These are phyloP conservation scores for Pyricularia sp. DNA, from an alignment of 2,329 filamentous ascomycete species.

Conservation along the genomic window DNA sequence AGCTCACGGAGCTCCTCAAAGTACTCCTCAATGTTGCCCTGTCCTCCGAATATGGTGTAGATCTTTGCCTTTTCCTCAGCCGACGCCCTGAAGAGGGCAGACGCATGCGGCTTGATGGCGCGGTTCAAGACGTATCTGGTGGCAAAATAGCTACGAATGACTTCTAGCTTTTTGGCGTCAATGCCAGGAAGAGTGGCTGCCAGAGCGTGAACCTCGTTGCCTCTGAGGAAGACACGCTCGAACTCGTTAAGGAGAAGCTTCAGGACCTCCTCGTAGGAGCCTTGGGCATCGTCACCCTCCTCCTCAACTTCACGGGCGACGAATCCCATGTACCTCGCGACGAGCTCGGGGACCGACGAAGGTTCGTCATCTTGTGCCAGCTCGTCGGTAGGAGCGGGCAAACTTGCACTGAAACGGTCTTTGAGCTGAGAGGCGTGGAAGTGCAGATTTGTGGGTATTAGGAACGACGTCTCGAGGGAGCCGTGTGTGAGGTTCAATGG, in stretches of 20 bases:
- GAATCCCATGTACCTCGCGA: constrained; percentile 86
- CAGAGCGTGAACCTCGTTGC: constrained; percentile 91
- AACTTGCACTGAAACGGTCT: constrained; percentile 72
- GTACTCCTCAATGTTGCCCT: constrained; percentile 99
- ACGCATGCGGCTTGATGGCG: constrained; percentile 83
- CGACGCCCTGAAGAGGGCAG: constrained; percentile 79
- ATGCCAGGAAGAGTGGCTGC: constrained; percentile 81
- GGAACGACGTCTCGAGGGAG: constrained; percentile 89
- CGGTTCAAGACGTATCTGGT: constrained; percentile 74
- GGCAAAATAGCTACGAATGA: constrained; percentile 83
- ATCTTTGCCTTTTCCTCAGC: constrained; percentile 72
- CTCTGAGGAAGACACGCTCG: constrained; percentile 83
- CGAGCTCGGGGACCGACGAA: constrained; percentile 85
- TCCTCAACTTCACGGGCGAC: constrained; percentile 81
- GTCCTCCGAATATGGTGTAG: constrained; percentile 91
- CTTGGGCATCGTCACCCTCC: constrained; percentile 77
- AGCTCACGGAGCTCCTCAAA: constrained; percentile 93
- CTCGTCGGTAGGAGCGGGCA: constrained; percentile 90
- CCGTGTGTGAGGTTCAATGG: constrained; percentile 86
- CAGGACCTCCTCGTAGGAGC: constrained; percentile 83
- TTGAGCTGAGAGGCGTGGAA: constrained; percentile 93
- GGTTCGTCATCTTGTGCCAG: constrained; percentile 96
- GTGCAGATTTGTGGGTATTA: constrained; percentile 88
- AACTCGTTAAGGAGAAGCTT: constrained; percentile 92
- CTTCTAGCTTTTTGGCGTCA: constrained; percentile 78